A percentile compares a stretch with the other conserved stretches of the same genome.
phyloP scores from a whole-genome alignment of 1,284 basidiomycete species.

The Pseudozyma pruni region DNA sequence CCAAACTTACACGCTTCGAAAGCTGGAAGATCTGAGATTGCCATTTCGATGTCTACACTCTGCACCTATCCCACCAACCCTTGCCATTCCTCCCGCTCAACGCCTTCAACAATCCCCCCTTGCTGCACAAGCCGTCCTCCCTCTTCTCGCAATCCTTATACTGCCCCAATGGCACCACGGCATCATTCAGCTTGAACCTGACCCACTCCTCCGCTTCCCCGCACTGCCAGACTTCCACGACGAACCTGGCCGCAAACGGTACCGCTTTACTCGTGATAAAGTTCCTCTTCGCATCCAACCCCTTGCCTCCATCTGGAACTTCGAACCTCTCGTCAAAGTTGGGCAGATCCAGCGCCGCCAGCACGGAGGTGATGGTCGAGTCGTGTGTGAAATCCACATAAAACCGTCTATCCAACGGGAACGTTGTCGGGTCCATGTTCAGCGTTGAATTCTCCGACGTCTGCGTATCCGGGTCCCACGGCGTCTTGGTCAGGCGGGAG shows the following conservation, averaged over 20 bases:
- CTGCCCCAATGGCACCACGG: constrained; percentile 56
- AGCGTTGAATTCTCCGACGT: constrained; percentile 64
- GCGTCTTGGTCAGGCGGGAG: constrained; percentile 42
- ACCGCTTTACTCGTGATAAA: constrained; percentile 56
- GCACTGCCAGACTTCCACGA: constrained; percentile 59
- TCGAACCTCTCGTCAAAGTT: constrained; percentile 35
- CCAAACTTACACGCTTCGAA: too few relatives aligned
- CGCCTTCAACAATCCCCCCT: constrained; percentile 40
- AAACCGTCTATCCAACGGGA: constrained; percentile 59
- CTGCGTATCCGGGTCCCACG: constrained; percentile 46
- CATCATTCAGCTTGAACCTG: constrained; percentile 56
- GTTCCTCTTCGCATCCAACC: constrained; percentile 19
- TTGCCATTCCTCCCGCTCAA: constrained; percentile 43
- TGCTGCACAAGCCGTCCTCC: constrained; percentile 56
- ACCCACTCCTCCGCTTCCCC: constrained; percentile 5
- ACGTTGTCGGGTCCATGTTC: constrained; percentile 47
- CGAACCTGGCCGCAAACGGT: constrained; percentile 61
- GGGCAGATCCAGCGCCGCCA: constrained; percentile 52
- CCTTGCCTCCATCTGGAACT: constrained; percentile 24
- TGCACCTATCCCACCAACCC: constrained; percentile 47
- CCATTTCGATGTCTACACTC: background rate
- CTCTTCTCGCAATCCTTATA: constrained; percentile 42
- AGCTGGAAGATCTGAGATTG: too few relatives aligned
- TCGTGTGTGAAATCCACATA: constrained; percentile 67
- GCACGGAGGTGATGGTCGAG: constrained; percentile 57